A percentile compares a stretch with the other conserved stretches of the same genome.
Evolutionary conservation across 176 grass and related monocot genomes (phyloP).

Genomic region (Triticum aestivum): IWGSC_CS_RefSeq_v2.1 NC_057798.1:234652427-234652926

Average conservation of each 20-base stretch:
- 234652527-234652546: not conserved
- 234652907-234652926: slow-evolving; percentile 97
- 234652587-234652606: slow-evolving; percentile 5
- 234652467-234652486: slow-evolving; percentile 2
- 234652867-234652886: slow-evolving; percentile 99
- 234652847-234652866: slow-evolving; percentile 98
- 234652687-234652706: slow-evolving; percentile 99
- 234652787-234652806: slow-evolving; percentile 14
- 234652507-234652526: not conserved
- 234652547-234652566: slow-evolving; percentile 17
- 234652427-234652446: not conserved
- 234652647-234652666: slow-evolving; percentile 97
- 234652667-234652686: slow-evolving; percentile 97
- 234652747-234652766: not conserved
- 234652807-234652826: slow-evolving; percentile 32
- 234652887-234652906: slow-evolving; percentile 95
- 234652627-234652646: slow-evolving; percentile 50
- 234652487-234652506: slow-evolving; percentile 18
- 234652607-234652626: not conserved
- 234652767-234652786: not conserved
- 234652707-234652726: slow-evolving; percentile 79
- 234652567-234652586: not conserved
- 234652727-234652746: slow-evolving; percentile 97
- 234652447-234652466: not conserved
- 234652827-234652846: slow-evolving; percentile 99